Conservation (phyloP, 2,329 filamentous ascomycete genomes). For the Fusarium compactum region DNA sequence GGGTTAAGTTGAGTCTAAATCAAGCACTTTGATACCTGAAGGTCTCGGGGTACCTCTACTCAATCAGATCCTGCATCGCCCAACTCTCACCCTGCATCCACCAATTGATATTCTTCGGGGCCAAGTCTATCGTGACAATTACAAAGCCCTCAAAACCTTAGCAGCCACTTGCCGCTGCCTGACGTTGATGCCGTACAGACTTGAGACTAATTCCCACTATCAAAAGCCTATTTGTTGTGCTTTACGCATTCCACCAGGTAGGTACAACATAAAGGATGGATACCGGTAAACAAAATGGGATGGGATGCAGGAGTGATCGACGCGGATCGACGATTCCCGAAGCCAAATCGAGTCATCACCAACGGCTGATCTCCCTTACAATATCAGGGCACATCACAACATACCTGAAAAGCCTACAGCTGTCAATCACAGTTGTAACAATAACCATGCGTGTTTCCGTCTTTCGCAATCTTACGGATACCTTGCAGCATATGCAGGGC, state of each 20-base stretch:
- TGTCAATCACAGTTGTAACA: not conserved
- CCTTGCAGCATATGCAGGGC: not conserved
- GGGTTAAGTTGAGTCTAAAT: constrained; percentile 6
- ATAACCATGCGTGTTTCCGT: not conserved
- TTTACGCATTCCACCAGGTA: not conserved
- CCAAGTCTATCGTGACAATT: constrained; percentile 1
- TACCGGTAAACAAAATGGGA: constrained; percentile 10
- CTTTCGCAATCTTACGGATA: not conserved
- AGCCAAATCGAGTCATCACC: constrained; percentile 16
- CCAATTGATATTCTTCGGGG: not conserved
- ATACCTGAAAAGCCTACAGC: not conserved
- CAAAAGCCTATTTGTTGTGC: not conserved
- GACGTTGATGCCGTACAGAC: not conserved
- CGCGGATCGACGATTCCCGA: constrained; percentile 42
- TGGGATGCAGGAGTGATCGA: constrained; percentile 37
- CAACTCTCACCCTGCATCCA: not conserved
- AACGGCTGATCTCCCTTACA: constrained; percentile 18
- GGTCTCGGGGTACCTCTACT: not conserved
- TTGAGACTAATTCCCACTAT: not conserved
- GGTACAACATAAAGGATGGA: not conserved
- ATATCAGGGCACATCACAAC: not conserved
- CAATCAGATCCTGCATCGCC: not conserved
- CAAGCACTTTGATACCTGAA: not conserved
- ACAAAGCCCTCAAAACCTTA: constrained; percentile 3
- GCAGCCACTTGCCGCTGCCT: not conserved